Conservation (phyloP, 1,284 basidiomycete species). For the Boletellus sp. region DNA sequence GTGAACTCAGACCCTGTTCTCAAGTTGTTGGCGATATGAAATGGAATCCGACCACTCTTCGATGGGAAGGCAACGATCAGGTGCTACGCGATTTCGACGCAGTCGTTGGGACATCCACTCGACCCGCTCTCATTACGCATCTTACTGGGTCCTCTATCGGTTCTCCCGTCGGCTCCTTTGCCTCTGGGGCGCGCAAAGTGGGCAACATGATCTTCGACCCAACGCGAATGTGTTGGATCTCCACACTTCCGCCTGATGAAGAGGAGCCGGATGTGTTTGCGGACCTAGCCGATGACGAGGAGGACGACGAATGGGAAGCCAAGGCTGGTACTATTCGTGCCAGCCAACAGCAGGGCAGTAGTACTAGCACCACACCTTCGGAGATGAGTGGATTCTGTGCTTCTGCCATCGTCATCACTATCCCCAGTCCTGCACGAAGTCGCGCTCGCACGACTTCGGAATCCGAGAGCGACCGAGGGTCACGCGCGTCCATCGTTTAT, state of each 20-base stretch:
- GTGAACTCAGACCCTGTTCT: conserved; percentile 15
- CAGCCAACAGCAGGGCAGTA: conserved; percentile 42
- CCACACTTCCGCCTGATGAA: conserved; percentile 77
- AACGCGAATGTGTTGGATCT: conserved; percentile 90
- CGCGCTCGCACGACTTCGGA: conserved; percentile 65
- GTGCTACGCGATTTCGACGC: conserved; percentile 87
- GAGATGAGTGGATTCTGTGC: conserved; percentile 38
- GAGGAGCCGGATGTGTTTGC: conserved; percentile 93
- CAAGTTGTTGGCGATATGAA: conserved; percentile 92
- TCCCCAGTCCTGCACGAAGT: conserved; percentile 60
- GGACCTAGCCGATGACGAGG: conserved; percentile 83
- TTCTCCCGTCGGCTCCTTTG: conserved; percentile 75
- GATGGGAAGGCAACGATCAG: conserved; percentile 97
- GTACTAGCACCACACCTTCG: conserved; percentile 28
- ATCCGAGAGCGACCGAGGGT: conserved; percentile 71
- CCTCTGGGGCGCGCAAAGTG: conserved; percentile 77
- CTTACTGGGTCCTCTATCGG: conserved; percentile 78
- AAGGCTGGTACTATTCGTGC: conserved; percentile 79
- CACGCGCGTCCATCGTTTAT: conserved; percentile 67
- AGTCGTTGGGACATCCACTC: conserved; percentile 73
- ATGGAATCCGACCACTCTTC: conserved; percentile 85
- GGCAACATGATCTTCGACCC: conserved; percentile 99
- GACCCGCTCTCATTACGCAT: conserved; percentile 95
- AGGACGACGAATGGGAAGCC: conserved; percentile 63
- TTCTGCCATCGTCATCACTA: conserved; percentile 38